Evolutionary conservation across 2,329 filamentous ascomycete species (phyloP).

Genomic region (Pseudogymnoascus sp.): DNA sequence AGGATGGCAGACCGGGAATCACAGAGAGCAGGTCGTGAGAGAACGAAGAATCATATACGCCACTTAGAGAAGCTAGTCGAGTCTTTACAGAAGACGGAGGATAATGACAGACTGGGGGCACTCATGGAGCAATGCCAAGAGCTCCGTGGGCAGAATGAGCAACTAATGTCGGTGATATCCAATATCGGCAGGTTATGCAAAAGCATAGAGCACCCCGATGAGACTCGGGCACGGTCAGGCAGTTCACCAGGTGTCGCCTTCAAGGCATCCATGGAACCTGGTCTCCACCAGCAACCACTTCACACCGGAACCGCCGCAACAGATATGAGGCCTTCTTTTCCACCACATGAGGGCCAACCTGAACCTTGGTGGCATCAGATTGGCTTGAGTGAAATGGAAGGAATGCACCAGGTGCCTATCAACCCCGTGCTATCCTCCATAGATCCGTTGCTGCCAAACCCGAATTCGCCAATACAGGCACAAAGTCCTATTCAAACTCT

Average conservation of each 20-base stretch:
- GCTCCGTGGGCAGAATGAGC: background rate
- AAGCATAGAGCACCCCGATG: background rate
- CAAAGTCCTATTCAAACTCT: background rate
- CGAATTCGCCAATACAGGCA: background rate
- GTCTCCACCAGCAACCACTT: background rate
- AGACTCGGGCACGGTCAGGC: background rate
- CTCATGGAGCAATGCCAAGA: conserved; percentile 4
- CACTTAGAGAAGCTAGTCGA: background rate
- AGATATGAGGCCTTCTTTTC: background rate
- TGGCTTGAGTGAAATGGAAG: background rate
- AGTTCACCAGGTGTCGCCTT: background rate
- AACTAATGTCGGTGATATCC: background rate
- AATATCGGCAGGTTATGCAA: conserved; percentile 3
- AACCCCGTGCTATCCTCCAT: background rate
- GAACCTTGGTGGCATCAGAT: background rate
- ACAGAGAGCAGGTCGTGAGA: background rate
- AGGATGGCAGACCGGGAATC: conserved; percentile 1
- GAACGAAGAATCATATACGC: conserved; percentile 5
- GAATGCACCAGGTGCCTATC: background rate
- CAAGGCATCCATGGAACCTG: background rate
- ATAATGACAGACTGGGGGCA: background rate
- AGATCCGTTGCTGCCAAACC: background rate
- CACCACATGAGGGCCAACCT: background rate
- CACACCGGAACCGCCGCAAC: background rate
- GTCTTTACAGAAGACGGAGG: background rate